Conservation (phyloP, 108 stramenopile species). For the Cyclotella sp. region DNA sequence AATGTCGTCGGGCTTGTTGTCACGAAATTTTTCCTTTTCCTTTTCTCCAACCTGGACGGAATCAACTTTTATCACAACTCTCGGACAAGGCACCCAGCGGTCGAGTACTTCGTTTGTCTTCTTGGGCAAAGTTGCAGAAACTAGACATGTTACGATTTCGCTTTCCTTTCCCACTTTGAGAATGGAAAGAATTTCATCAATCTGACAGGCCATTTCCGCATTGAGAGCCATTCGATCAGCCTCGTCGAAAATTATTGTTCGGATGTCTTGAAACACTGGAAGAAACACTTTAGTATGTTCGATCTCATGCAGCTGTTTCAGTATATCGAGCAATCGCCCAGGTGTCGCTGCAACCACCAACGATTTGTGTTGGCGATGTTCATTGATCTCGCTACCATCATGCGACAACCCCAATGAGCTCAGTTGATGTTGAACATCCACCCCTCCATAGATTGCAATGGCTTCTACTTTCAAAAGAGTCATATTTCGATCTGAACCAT, state of each 20-base stretch:
- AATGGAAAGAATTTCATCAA: constrained; percentile 52
- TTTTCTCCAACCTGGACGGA: constrained; percentile 39
- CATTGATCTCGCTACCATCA: neutral
- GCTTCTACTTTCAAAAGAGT: constrained; percentile 3
- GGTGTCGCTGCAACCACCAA: constrained; percentile 67
- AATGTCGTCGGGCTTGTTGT: neutral
- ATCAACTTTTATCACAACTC: constrained; percentile 47
- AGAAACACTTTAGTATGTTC: neutral
- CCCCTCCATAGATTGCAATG: constrained; percentile 69
- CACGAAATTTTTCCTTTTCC: neutral
- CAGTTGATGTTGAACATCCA: constrained; percentile 53
- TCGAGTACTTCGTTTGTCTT: constrained; percentile 31
- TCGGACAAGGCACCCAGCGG: constrained; percentile 39
- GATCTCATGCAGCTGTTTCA: constrained; percentile 23
- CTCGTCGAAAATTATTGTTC: constrained; percentile 72
- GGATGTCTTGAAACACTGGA: constrained; percentile 28
- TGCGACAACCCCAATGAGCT: constrained; percentile 7
- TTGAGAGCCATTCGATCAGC: constrained; percentile 77
- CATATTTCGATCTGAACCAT: neutral
- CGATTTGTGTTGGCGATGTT: neutral
- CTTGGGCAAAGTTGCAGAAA: constrained; percentile 72
- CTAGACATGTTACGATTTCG: constrained; percentile 43
- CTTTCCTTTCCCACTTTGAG: constrained; percentile 21
- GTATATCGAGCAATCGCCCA: constrained; percentile 68
- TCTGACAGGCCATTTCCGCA: constrained; percentile 68